Conservation (phyloP, 345 rosid species). For the Boechera retrofracta region DNA sequence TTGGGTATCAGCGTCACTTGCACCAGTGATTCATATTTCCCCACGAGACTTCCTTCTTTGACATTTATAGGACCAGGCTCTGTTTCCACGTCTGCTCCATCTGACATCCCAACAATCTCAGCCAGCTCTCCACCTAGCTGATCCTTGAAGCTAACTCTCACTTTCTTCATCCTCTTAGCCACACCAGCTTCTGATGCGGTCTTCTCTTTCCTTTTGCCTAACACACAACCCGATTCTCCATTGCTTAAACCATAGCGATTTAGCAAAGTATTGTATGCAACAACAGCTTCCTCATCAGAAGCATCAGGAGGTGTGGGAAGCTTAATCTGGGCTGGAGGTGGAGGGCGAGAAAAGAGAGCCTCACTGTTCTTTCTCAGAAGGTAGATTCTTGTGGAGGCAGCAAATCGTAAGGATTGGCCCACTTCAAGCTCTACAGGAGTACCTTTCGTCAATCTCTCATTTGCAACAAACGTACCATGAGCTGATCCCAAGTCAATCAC, state of each 20-base stretch:
- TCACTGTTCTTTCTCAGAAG: slow-evolving; percentile 79
- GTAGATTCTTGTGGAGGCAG: slow-evolving; percentile 90
- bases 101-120: slow-evolving; percentile 91
- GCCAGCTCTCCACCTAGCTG: slow-evolving; percentile 89
- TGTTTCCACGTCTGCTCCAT: slow-evolving; percentile 95
- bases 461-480: slow-evolving; percentile 92
- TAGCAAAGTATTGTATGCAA: slow-evolving; percentile 78
- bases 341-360: slow-evolving; percentile 76
- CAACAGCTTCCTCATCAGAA: slow-evolving; percentile 84
- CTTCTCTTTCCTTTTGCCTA: slow-evolving; percentile 57
- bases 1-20: slow-evolving; percentile 75
- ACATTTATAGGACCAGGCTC: slow-evolving; percentile 95
- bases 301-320: slow-evolving; percentile 82
- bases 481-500: slow-evolving; percentile 94
- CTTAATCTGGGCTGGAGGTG: slow-evolving; percentile 64
- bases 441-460: slow-evolving; percentile 80
- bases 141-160: slow-evolving; percentile 76
- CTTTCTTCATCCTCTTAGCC: slow-evolving; percentile 63
- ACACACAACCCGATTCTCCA: slow-evolving; percentile 41
- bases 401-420: slow-evolving; percentile 83
- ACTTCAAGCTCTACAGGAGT: slow-evolving; percentile 88
- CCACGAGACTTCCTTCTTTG: slow-evolving; percentile 97
- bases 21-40: slow-evolving; percentile 89
- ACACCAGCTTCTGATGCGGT: slow-evolving; percentile 65
- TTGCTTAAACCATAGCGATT: slow-evolving; percentile 75